Evolutionary conservation across 2,329 filamentous ascomycete species (phyloP).

Genomic region (Penicillium corylophilum): DNA sequence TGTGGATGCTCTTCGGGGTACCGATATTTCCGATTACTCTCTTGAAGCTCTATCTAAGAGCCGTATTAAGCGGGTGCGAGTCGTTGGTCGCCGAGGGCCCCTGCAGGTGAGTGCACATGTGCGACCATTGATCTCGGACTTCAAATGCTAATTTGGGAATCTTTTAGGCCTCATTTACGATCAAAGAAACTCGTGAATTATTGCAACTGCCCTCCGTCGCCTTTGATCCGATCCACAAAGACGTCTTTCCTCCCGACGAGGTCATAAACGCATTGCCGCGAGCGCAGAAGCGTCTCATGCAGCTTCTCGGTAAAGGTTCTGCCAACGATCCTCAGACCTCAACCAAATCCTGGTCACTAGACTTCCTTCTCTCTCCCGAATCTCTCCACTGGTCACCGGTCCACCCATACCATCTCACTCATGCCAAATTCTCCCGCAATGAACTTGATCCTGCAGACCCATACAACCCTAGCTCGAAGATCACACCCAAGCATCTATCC

Average conservation of each 20-base stretch:
- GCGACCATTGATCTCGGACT: not conserved
- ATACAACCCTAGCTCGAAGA: constrained; percentile 51
- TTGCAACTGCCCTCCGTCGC: constrained; percentile 71
- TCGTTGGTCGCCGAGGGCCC: constrained; percentile 87
- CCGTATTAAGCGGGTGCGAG: constrained; percentile 72
- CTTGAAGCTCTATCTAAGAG: constrained; percentile 70
- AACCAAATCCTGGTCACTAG: constrained; percentile 74
- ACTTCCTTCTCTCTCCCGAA: constrained; percentile 78
- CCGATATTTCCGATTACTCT: constrained; percentile 86
- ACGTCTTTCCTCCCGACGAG: constrained; percentile 61
- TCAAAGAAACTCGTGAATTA: constrained; percentile 89
- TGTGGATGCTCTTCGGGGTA: constrained; percentile 70
- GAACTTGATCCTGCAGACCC: constrained; percentile 50
- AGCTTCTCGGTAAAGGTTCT: constrained; percentile 77
- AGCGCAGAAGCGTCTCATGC: constrained; percentile 72
- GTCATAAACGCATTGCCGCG: constrained; percentile 70
- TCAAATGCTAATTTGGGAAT: constrained; percentile 3
- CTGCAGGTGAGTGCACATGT: constrained; percentile 66
- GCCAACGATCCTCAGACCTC: constrained; percentile 49
- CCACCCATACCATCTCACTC: constrained; percentile 55
- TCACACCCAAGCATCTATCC: constrained; percentile 47
- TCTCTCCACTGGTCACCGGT: constrained; percentile 49
- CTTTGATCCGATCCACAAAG: constrained; percentile 67
- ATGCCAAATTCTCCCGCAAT: constrained; percentile 65
- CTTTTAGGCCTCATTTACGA: constrained; percentile 81